These are phyloP conservation scores for Hibiscus tridactylites DNA, from an alignment of 345 rosid genomes.

Conservation along the genomic window DNA sequence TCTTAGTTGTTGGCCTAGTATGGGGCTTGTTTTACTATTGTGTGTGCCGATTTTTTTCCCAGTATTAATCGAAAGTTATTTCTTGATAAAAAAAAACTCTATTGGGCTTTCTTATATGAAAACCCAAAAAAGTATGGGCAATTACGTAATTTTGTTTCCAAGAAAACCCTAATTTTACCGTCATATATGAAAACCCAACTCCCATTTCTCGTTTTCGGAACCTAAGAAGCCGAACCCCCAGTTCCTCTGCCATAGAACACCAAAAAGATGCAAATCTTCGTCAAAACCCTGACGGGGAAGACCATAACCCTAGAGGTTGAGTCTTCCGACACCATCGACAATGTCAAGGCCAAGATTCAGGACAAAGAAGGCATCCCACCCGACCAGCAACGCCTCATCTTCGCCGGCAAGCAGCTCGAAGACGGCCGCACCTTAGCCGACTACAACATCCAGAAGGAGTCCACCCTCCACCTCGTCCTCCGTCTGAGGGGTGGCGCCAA, in stretches of 20 bases:
- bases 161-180: not conserved
- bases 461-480: not conserved
- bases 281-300: conserved; percentile 41
- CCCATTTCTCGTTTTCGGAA: not conserved
- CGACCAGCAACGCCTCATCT: conserved; percentile 60
- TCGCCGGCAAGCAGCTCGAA: conserved; percentile 63
- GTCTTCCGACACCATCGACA: conserved; percentile 57
- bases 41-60: too few species aligned
- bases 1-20: too few species aligned
- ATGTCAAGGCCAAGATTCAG: conserved; percentile 61
- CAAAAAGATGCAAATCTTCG: not conserved
- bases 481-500: conserved; percentile 9
- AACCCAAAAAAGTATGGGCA: conserved; percentile 4
- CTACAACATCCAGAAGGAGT: conserved; percentile 24
- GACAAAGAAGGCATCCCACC: conserved; percentile 61
- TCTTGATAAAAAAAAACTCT: too few species aligned
- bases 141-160: not conserved
- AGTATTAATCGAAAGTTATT: too few species aligned
- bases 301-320: conserved; percentile 64
- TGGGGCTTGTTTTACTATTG: too few species aligned
- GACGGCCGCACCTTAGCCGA: conserved; percentile 47
- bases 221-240: not conserved
- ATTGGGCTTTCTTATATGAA: too few species aligned
- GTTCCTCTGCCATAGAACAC: not conserved
- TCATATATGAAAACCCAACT: not conserved